phyloP scores from a whole-genome alignment of 352 stramenopile species.

The Lagenidium giganteum region DNA sequence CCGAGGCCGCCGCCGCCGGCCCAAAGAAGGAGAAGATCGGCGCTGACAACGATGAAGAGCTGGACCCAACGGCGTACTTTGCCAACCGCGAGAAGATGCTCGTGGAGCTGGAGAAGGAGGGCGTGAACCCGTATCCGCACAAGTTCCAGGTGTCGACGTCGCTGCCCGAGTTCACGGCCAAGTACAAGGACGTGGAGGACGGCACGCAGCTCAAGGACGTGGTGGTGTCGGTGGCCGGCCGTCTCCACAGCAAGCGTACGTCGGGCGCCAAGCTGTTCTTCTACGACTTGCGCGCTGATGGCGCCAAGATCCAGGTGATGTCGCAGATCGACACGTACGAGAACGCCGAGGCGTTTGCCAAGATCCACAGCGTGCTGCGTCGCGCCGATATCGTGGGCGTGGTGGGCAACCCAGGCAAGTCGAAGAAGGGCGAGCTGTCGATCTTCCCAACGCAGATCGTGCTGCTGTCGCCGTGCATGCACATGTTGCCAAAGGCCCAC shows the following conservation, averaged over 20 bases:
- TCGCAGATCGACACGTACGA: conserved; percentile 74
- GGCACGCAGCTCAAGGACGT: conserved; percentile 80
- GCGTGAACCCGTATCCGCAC: conserved; percentile 96
- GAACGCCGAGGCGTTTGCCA: conserved; percentile 40
- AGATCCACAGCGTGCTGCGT: conserved; percentile 89
- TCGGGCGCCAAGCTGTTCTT: conserved; percentile 98
- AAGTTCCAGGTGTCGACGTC: conserved; percentile 96
- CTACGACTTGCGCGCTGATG: conserved; percentile 96
- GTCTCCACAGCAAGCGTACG: conserved; percentile 93
- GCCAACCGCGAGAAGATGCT: conserved; percentile 92
- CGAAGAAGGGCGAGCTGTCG: conserved; percentile 97
- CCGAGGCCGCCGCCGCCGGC: conserved; percentile 39
- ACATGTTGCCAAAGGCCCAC: conserved; percentile 79
- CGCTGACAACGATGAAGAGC: conserved; percentile 88
- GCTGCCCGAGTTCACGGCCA: conserved; percentile 92
- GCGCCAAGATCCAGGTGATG: conserved; percentile 97
- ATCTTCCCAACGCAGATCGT: conserved; percentile 90
- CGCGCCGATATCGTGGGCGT: conserved; percentile 97
- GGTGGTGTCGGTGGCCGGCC: conserved; percentile 91
- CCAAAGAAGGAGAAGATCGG: conserved; percentile 56
- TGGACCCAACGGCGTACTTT: conserved; percentile 98
- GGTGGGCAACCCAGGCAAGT: conserved; percentile 93
- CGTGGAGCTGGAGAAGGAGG: conserved; percentile 87
- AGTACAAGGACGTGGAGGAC: conserved; percentile 78
- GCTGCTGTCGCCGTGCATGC: conserved; percentile 81